Conservation (phyloP, 163 green algal genomes). For the Volvox carteri region DNA sequence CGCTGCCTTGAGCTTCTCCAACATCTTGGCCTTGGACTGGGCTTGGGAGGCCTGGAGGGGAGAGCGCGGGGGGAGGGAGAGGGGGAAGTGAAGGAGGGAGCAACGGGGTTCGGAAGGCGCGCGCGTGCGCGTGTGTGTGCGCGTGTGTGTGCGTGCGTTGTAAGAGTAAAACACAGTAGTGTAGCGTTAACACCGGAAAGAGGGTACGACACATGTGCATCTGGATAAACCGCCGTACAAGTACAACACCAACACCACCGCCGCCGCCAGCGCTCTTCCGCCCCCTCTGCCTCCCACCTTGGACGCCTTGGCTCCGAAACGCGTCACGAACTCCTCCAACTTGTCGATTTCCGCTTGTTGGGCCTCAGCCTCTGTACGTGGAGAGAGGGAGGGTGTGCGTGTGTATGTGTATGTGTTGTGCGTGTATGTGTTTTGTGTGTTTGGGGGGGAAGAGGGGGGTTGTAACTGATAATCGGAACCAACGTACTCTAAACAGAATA, state of each 20-base stretch:
- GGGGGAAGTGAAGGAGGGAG: not conserved
- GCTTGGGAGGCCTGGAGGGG: conserved; percentile 67
- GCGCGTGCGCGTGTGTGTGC: no score
- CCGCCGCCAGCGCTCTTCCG: not conserved
- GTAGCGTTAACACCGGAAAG: no score
- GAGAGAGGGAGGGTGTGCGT: not conserved
- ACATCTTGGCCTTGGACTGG: conserved; percentile 72
- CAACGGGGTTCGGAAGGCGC: not conserved
- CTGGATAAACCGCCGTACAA: no score
- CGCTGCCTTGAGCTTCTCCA: conserved; percentile 78
- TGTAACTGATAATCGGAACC: no score
- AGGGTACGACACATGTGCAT: no score
- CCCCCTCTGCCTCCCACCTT: conserved; percentile 58
- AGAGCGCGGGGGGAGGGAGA: not conserved
- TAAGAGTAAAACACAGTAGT: no score
- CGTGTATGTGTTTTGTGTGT: no score
- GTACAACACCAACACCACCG: no score
- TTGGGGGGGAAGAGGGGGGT: no score
- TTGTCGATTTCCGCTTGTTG: conserved; percentile 75
- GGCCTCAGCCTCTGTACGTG: conserved; percentile 44
- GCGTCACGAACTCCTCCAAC: conserved; percentile 80
- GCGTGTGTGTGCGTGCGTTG: no score
- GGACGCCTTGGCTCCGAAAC: conserved; percentile 83
- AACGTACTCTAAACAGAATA: no score
- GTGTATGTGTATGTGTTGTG: no score